These are phyloP conservation scores for Exserohilum turcica DNA, from an alignment of 2,329 filamentous ascomycete species.

Conservation along the genomic window DNA sequence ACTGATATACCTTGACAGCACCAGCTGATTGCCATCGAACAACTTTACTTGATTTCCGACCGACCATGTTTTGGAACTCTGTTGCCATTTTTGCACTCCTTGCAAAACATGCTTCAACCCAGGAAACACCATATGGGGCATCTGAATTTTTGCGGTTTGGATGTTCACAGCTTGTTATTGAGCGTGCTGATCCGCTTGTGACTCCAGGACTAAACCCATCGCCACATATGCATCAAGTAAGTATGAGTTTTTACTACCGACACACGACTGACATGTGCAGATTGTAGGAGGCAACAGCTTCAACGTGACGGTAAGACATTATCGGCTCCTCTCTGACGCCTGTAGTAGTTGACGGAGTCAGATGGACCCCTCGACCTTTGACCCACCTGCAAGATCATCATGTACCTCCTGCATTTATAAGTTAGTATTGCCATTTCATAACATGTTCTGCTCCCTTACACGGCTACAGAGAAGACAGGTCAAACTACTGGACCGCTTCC, in stretches of 20 bases:
- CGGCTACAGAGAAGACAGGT: constrained; percentile 1
- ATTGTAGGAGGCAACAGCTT: constrained; percentile 40
- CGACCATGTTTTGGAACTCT: not conserved
- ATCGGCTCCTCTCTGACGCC: not conserved
- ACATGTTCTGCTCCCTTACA: not conserved
- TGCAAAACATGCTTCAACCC: not conserved
- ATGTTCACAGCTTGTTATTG: constrained; percentile 34
- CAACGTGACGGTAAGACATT: constrained; percentile 25
- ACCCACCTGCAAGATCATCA: constrained; percentile 16
- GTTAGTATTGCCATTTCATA: not conserved
- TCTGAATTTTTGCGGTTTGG: constrained; percentile 25
- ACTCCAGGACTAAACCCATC: constrained; percentile 27
- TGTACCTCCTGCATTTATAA: constrained; percentile 40
- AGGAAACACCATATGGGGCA: not conserved
- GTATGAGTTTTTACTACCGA: not conserved
- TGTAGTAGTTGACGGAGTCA: not conserved
- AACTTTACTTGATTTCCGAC: not conserved
- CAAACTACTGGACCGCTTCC: constrained; percentile 41
- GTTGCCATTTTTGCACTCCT: not conserved
- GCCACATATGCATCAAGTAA: constrained; percentile 28
- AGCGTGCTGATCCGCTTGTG: constrained; percentile 34
- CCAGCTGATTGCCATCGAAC: not conserved
- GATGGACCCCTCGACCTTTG: not conserved
- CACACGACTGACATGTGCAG: constrained; percentile 11
- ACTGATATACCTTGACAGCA: not conserved